Base-by-base conservation (phyloP, 768 basidiomycete species). In the Naematelia encephala region DNA sequence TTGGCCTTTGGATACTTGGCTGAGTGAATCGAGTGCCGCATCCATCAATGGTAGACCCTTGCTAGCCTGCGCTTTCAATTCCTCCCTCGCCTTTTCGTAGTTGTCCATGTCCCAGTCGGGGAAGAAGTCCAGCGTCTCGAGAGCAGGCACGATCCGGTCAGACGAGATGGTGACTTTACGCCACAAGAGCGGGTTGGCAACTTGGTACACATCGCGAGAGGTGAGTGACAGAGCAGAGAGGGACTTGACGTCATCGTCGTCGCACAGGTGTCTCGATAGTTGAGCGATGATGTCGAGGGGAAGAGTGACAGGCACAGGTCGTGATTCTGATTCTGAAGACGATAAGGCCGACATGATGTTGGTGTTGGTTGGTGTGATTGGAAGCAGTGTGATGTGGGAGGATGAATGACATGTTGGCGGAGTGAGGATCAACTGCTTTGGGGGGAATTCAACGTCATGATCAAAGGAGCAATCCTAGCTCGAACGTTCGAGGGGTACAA, bases 241-340 rank as follows among this genome's bases (percentile, higher is more conserved):
- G 12, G 60, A 34, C 4, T 21, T 25, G 1, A 46, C n/a, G 16
- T n/a, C 27, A 1, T 47, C 59, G 16, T 61, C 51, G 10, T 27
- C 25, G 4, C 27, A 47, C 0, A 62, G 52, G 43, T 58, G 51
- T 8, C 26, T n/a, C 19, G 61, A 51, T 3, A 62, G 54, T 10
- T 56, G 56, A 23, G 53, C 44, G 19, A 58, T 29, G 51, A 62
- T 55, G 34, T 62, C 60, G 50, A 51, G 39, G 2, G 60, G 60
- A 11, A 61, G 30, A 13, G 54, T 39, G 46, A 47, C 46, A n/a
- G n/a, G n/a, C n/a, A n/a, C n/a, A n/a, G n/a, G n/a, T n/a, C n/a
- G n/a, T n/a, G n/a, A n/a, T n/a, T n/a, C n/a, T n/a, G n/a, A n/a
- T n/a, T n/a, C n/a, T n/a, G n/a, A n/a, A n/a, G n/a, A n/a, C n/a